A percentile compares a stretch with the other conserved stretches of the same genome.
phyloP scores from a whole-genome alignment of 345 rosid genomes.

The Laguncularia racemosa region DNA sequence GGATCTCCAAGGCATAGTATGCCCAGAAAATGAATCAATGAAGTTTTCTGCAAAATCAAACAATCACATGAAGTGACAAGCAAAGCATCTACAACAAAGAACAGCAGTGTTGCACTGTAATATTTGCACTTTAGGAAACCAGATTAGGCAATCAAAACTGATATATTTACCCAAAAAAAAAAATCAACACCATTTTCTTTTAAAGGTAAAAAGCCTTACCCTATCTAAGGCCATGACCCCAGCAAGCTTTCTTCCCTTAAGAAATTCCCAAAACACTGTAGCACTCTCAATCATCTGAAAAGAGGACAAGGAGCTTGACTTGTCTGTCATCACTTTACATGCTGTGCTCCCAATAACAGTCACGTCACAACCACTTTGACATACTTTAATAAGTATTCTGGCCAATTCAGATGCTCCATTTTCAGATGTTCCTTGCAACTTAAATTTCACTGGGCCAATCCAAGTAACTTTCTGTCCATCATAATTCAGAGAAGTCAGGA shows the following conservation, averaged over 20 bases:
- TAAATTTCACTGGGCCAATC: slow-evolving; percentile 55
- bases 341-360: slow-evolving; percentile 43
- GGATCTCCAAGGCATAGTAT: too few species aligned
- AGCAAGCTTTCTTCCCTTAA: slow-evolving; percentile 54
- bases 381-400: slow-evolving; percentile 22
- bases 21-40: too few species aligned
- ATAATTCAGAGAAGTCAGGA: neutral
- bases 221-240: slow-evolving; percentile 58
- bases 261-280: slow-evolving; percentile 56
- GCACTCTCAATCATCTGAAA: slow-evolving; percentile 32
- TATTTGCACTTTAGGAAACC: neutral
- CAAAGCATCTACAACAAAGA: too few species aligned
- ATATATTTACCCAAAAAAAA: neutral
- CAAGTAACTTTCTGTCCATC: slow-evolving; percentile 44
- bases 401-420: slow-evolving; percentile 35
- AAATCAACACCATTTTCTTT: slow-evolving; percentile 4
- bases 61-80: too few species aligned
- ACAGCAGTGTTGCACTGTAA: too few species aligned
- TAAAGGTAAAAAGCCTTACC: slow-evolving; percentile 24
- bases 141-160: neutral
- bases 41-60: too few species aligned
- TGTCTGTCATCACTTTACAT: slow-evolving; percentile 24
- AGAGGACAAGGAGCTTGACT: slow-evolving; percentile 19
- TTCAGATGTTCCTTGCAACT: slow-evolving; percentile 18
- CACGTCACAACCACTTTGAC: slow-evolving; percentile 29